Conservation (phyloP, 805 yeast genomes). For the Martiniozyma abietophila region DNA sequence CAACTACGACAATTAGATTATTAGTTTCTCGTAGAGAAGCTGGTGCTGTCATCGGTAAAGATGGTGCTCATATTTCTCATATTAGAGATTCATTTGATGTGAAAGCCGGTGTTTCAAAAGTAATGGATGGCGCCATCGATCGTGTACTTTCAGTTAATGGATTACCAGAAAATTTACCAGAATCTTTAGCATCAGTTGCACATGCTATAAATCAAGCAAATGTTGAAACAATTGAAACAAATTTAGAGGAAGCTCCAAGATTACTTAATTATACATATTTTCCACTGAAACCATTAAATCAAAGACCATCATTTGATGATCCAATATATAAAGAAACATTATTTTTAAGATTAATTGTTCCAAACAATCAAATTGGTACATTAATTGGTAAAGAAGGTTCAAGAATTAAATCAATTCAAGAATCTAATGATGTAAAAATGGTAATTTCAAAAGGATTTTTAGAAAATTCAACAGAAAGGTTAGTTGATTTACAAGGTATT, state of each 20-base stretch:
- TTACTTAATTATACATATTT: slow-evolving; percentile 37
- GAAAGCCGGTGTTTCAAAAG: slow-evolving; percentile 80
- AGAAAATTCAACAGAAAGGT: slow-evolving; percentile 73
- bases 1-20: slow-evolving; percentile 37
- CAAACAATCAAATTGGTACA: slow-evolving; percentile 83
- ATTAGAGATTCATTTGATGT: slow-evolving; percentile 69
- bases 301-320: slow-evolving; percentile 41
- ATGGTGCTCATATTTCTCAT: slow-evolving; percentile 67
- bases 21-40: slow-evolving; percentile 80
- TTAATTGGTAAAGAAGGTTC: slow-evolving; percentile 78
- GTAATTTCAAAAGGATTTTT: slow-evolving; percentile 81
- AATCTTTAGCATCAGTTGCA: slow-evolving; percentile 63
- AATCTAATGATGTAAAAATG: slow-evolving; percentile 59
- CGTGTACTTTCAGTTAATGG: slow-evolving; percentile 77
- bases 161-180: slow-evolving; percentile 54
- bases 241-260: slow-evolving; percentile 23
- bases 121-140: slow-evolving; percentile 72
- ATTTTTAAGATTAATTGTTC: slow-evolving; percentile 60
- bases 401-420: slow-evolving; percentile 72
- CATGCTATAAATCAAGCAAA: slow-evolving; percentile 46
- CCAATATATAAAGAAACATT: slow-evolving; percentile 44
- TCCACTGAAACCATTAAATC: slow-evolving; percentile 52
- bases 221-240: slow-evolving; percentile 18
- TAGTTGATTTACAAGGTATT: slow-evolving; percentile 80
- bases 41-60: slow-evolving; percentile 82